Percentiles rank a stretch among this genome's conserved stretches.
Conservation (phyloP, 2,329 filamentous ascomycete genomes). For the Ceratocystis harringtonii region DNA sequence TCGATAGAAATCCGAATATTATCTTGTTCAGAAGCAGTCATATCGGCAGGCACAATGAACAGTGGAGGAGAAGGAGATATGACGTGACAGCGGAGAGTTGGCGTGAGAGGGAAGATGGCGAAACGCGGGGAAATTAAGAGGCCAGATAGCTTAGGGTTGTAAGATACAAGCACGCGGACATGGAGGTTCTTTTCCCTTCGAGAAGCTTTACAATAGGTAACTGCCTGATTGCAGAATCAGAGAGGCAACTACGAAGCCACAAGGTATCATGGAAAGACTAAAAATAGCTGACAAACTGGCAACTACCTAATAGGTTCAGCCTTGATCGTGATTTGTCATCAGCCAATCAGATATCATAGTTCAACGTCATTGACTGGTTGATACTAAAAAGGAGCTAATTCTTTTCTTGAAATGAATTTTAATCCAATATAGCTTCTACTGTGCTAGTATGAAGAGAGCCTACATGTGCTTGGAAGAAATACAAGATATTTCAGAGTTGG, state of each 20-base stretch:
- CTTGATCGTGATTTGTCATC: not conserved
- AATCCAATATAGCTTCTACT: no score
- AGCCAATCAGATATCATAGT: not conserved
- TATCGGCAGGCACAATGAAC: not conserved
- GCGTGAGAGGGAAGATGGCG: not conserved
- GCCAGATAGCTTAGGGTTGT: not conserved
- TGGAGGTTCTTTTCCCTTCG: not conserved
- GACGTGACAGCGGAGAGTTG: not conserved
- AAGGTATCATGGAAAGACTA: not conserved
- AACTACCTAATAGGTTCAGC: not conserved
- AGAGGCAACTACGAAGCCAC: no score
- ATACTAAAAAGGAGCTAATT: no score
- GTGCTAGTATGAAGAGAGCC: no score
- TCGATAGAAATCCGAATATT: constrained; percentile 63
- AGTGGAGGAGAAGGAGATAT: no score
- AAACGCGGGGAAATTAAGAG: not conserved
- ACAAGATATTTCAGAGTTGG: no score
- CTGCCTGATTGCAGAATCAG: not conserved
- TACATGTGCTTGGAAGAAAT: no score
- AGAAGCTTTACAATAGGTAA: not conserved
- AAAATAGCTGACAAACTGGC: not conserved
- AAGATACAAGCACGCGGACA: not conserved
- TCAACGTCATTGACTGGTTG: not conserved
- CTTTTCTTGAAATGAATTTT: no score
- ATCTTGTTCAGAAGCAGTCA: not conserved